Evolutionary conservation across 345 rosid species (phyloP), one percentile per base, ranked within the genome.

Genomic region (Moricandia moricandioides): DNA sequence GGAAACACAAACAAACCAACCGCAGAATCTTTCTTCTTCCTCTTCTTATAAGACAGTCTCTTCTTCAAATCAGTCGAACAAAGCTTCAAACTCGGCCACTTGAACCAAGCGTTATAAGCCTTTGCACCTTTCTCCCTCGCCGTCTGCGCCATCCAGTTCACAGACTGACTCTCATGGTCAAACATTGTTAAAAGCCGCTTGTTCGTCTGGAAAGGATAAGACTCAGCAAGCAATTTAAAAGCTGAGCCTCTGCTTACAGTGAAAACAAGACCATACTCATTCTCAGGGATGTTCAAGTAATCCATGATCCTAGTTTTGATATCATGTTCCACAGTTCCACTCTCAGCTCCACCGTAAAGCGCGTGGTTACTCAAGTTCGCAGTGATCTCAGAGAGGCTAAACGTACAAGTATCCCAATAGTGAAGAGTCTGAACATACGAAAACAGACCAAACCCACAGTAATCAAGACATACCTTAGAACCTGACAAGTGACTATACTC

Each of bases 1-100:
- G 99, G 99, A 71, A 95, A 95, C 79, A 95, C 99, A 83, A 95
- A 95, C 78, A 95, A 80, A 49, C 97, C 97, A 47, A 80, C 83
- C 1, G 97, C 93, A 0, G 85, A 84, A 72, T 87, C 91, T 70
- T 92, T 92, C 86, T 87, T 92, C 86, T 85, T 84, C 84, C 82
- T 84, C 77, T 87, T 92, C 88, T 89, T 91, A 76, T 78, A 84
- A 11, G 91, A 73, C 70, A 92, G 82, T 37, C 87, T 86, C 78
- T 89, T 89, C 75, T 89, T 87, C 78, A 92, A 78, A 84, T 92
- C 97, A 69, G 86, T 84, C 1, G 96, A 89, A 67, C 97, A 92
- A 4, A 86, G 96, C 74, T 88, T 92, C 83, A 92, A 62, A 1
- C 87, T 85, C 0, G 97, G 97, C 96, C 96, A 92, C 62, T 92